A percentile compares a stretch with the other conserved stretches of the same genome.
Conservation (phyloP, 1,139 yeast genomes). For the Debaryomyces coudertii region DNA sequence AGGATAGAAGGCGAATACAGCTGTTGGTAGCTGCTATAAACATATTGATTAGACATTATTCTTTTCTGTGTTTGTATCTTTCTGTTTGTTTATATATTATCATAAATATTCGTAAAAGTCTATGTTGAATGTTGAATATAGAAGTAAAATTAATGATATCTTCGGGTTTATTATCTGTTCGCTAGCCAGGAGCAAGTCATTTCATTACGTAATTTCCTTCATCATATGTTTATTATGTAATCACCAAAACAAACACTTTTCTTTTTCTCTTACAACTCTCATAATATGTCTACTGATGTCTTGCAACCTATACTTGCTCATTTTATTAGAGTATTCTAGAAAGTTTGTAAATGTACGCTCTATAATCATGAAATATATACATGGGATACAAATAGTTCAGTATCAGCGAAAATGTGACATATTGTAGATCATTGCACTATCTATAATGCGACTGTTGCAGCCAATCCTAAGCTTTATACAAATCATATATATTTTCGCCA, state of each 20-base stretch:
- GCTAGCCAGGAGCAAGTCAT: slow-evolving; percentile 4
- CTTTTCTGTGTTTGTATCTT: not conserved
- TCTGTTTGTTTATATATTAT: not conserved
- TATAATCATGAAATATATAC: too few species aligned
- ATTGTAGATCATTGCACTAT: not conserved
- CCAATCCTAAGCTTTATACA: not conserved
- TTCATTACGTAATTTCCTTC: not conserved
- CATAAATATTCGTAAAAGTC: not conserved
- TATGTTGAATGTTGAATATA: not conserved
- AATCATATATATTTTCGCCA: slow-evolving; percentile 3
- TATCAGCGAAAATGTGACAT: not conserved
- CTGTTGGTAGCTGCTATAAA: slow-evolving; percentile 37
- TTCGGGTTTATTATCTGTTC: slow-evolving; percentile 1
- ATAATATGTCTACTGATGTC: not conserved
- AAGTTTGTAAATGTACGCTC: too few species aligned
- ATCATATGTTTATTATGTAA: not conserved
- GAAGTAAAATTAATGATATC: not conserved
- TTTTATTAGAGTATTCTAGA: too few species aligned
- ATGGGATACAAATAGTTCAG: too few species aligned
- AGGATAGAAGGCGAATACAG: slow-evolving; percentile 42
- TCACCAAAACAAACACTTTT: not conserved
- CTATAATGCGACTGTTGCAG: not conserved
- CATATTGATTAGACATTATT: slow-evolving; percentile 40
- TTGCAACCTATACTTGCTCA: not conserved
- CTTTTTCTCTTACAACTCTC: slow-evolving; percentile 1